Conservation (phyloP, 2,329 filamentous ascomycete genomes). For the Diaporthe longicolla region DNA sequence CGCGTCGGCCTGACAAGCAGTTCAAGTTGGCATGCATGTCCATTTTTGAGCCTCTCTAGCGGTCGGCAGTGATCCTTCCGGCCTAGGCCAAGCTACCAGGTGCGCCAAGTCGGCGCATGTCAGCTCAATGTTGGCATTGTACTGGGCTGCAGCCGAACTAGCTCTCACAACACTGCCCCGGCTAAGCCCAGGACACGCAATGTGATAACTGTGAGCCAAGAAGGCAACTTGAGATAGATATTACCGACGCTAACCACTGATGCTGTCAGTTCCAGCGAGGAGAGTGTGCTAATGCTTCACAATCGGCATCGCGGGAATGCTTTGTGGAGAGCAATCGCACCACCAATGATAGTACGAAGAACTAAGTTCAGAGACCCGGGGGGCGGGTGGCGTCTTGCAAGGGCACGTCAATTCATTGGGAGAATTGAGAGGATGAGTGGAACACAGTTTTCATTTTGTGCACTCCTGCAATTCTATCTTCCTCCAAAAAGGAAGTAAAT, state of each 20-base stretch:
- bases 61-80: slow-evolving; percentile 8
- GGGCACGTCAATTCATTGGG: not conserved
- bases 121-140: slow-evolving; percentile 1
- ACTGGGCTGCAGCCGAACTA: not conserved
- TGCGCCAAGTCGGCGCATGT: not conserved
- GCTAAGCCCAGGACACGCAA: slow-evolving; percentile 2
- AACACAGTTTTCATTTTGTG: not conserved
- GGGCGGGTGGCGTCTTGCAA: not conserved
- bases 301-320: not conserved
- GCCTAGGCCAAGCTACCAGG: not conserved
- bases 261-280: too few species aligned
- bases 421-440: not conserved
- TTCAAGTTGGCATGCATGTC: not conserved
- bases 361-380: not conserved
- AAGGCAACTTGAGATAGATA: not conserved
- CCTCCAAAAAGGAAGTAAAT: not conserved
- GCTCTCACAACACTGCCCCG: not conserved
- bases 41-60: not conserved
- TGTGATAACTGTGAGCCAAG: not conserved
- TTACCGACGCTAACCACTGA: not conserved
- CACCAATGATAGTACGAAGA: not conserved
- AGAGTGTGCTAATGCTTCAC: not conserved
- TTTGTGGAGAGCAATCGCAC: not conserved
- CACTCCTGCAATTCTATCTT: not conserved
- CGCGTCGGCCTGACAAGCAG: not conserved